Evolutionary conservation across 768 basidiomycete genomes (phyloP).

Genomic region (Termitomyces sp.): DNA sequence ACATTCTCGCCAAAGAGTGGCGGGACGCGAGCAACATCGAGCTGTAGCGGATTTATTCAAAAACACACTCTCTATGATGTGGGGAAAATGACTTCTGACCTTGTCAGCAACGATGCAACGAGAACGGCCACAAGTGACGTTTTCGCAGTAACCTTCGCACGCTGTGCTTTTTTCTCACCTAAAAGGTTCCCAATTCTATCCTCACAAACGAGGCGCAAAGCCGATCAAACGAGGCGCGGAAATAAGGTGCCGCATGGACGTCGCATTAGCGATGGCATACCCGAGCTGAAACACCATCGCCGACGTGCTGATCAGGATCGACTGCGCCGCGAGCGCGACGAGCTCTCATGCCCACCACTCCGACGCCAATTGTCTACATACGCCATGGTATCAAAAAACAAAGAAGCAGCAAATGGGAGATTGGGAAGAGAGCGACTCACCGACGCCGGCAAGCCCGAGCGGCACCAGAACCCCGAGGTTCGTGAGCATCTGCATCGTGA

Average conservation of each 20-base stretch:
- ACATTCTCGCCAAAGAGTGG: slow-evolving; percentile 4
- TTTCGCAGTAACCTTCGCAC: slow-evolving; percentile 1
- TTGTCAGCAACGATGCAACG: not conserved
- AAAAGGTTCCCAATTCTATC: slow-evolving; percentile 3
- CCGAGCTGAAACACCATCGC: not conserved
- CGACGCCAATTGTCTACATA: slow-evolving; percentile 59
- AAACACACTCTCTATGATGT: no score
- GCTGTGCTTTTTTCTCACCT: slow-evolving; percentile 1
- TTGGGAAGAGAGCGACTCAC: slow-evolving; percentile 21
- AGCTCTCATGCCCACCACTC: slow-evolving; percentile 99
- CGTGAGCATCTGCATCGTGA: slow-evolving; percentile 56
- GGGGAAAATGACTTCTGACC: not conserved
- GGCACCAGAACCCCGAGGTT: slow-evolving; percentile 60
- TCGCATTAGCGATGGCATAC: slow-evolving; percentile 1
- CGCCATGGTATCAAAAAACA: not conserved
- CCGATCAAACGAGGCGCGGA: not conserved
- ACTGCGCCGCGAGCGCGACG: slow-evolving; percentile 29
- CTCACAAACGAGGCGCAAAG: not conserved
- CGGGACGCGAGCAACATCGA: not conserved
- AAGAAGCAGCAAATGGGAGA: not conserved
- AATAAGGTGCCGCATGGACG: not conserved
- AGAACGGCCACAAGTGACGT: slow-evolving; percentile 1
- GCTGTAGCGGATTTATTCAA: not conserved
- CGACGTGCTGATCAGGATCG: not conserved
- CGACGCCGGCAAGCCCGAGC: slow-evolving; percentile 78